phyloP scores from a whole-genome alignment of 495 filamentous ascomycete genomes.

The Monascus purpureus region DNA sequence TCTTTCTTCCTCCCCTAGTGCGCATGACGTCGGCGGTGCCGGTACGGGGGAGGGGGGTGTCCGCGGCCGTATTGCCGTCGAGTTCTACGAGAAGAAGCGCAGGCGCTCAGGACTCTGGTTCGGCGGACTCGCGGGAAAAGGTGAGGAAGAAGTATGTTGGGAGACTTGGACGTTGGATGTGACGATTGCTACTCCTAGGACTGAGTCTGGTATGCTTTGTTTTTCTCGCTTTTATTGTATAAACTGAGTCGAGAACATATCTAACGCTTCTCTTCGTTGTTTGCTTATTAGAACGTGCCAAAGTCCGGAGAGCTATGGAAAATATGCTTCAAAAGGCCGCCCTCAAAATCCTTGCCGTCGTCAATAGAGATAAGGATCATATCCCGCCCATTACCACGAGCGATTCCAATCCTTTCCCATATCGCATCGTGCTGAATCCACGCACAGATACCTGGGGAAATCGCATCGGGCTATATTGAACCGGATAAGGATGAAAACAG shows the following conservation, averaged over 20 bases:
- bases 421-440: slow-evolving; percentile 76
- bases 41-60: slow-evolving; percentile 25
- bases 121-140: slow-evolving; percentile 38
- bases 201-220: slow-evolving; percentile 59
- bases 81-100: slow-evolving; percentile 89
- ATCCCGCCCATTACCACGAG: slow-evolving; percentile 93
- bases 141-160: slow-evolving; percentile 90
- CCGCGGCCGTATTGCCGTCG: slow-evolving; percentile 68
- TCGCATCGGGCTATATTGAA: slow-evolving; percentile 62
- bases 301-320: slow-evolving; percentile 78
- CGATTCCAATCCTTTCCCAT: slow-evolving; percentile 89
- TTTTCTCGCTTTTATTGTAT: background rate
- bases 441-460: slow-evolving; percentile 67
- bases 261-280: slow-evolving; percentile 2
- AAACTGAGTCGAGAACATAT: too few relatives aligned
- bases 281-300: slow-evolving; percentile 50
- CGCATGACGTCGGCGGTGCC: slow-evolving; percentile 33
- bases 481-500: too few relatives aligned
- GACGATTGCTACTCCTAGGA: slow-evolving; percentile 74
- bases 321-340: slow-evolving; percentile 72
- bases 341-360: slow-evolving; percentile 73
- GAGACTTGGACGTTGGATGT: slow-evolving; percentile 90
- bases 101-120: slow-evolving; percentile 64
- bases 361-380: slow-evolving; percentile 84
- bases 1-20: slow-evolving; percentile 30